Base-by-base conservation (phyloP, 306 rosid species). In the Vigna radiata region DNA sequence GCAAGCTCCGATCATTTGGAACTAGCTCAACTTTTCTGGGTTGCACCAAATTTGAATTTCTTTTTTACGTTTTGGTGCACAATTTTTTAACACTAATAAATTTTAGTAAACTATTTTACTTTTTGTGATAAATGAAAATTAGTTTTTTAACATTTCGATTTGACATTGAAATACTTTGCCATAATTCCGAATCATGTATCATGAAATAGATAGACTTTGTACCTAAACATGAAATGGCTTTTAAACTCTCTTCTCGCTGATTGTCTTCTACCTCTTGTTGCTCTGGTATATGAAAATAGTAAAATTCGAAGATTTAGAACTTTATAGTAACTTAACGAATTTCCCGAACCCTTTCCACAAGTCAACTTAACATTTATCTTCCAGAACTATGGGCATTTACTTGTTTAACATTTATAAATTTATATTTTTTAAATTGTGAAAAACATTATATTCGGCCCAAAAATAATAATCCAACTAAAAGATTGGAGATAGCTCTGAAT, bases 1-100 rank as follows among this genome's bases (percentile, higher is more conserved):
- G 6, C 53, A 8, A 21, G 21, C 47, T 78, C 31, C 33, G 23
- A 37, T 53, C 46, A 16, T 25, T 59, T 36, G 77, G 56, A 27
- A 41, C 48, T 54, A 27, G 58, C 49, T 25, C 15, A 21, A 21
- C 25, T 61, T 79, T 23, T 61, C 47, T 70, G 33, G 31, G 68
- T 29, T 48, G 74, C 74, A 15, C 44, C 74, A 48, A 48, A 15
- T 69, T 16, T 27, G 46, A n/a, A 62, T 33, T 11, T 16, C n/a
- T n/a, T 62, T 62, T 16, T 36, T 3, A 63, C 16, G 15, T 63
- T n/a, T n/a, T 63, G 69, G 47, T 63, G 48, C 27, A 37, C 48
- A 63, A 60, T 15, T 16, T 62, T 25, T 15, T 14, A 16, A 16
- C 27, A 25, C 46, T 29, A 33, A 39, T 29, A 60, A 60, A 29